phyloP scores from a whole-genome alignment of 75 land plant genomes.

The Larix kaempferi region DNA sequence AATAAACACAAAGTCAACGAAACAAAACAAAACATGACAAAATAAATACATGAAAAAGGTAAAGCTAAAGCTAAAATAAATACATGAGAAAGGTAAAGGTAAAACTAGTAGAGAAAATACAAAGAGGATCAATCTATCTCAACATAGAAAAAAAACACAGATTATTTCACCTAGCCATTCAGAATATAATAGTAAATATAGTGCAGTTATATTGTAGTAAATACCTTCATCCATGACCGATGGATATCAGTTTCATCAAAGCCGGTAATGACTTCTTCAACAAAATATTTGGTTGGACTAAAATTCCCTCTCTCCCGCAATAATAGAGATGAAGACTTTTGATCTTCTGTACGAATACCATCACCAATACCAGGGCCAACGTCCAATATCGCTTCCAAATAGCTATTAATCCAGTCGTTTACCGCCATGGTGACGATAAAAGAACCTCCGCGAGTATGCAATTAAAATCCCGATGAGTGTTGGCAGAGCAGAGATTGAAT shows the following conservation, averaged over 20 bases:
- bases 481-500: too few species aligned
- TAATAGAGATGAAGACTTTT: slow-evolving; percentile 35
- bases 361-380: slow-evolving; percentile 36
- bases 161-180: not conserved
- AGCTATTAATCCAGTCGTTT: slow-evolving; percentile 85
- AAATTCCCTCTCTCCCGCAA: slow-evolving; percentile 50
- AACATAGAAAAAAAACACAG: not conserved
- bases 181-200: not conserved
- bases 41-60: too few species aligned
- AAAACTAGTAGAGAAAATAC: not conserved
- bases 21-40: too few species aligned
- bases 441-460: not conserved
- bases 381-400: slow-evolving; percentile 78
- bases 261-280: slow-evolving; percentile 81
- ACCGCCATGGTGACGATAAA: slow-evolving; percentile 49
- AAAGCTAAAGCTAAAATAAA: too few species aligned
- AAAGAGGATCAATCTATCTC: not conserved
- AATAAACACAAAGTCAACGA: too few species aligned
- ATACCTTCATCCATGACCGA: slow-evolving; percentile 80
- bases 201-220: not conserved
- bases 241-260: slow-evolving; percentile 84
- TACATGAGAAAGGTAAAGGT: too few species aligned
- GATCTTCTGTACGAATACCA: slow-evolving; percentile 11
- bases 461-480: too few species aligned
- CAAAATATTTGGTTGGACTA: slow-evolving; percentile 71